Conservation (phyloP, 1,139 yeast species). For the Taphrina pruni region DNA sequence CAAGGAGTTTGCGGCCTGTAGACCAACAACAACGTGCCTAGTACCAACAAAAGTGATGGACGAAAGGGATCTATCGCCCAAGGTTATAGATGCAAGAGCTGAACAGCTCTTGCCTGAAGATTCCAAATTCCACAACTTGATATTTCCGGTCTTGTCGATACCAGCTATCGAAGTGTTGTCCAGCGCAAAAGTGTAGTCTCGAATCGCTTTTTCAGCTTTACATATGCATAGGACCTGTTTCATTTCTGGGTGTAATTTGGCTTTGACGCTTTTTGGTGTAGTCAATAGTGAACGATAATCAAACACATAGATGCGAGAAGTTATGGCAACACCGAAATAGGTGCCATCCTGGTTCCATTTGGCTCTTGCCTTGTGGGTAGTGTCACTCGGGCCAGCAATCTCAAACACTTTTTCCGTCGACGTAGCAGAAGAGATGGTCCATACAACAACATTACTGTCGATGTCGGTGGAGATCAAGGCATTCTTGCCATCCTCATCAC, state of each 20-base stretch:
- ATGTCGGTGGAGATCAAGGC: conserved; percentile 20
- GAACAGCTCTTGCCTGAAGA: conserved; percentile 9
- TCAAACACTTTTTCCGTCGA: conserved; percentile 9
- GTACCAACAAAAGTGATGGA: conserved; percentile 16
- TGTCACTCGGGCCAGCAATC: conserved; percentile 23
- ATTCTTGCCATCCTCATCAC: conserved; percentile 15
- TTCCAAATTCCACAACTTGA: conserved; percentile 24
- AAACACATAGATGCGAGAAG: conserved; percentile 22
- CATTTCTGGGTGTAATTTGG: conserved; percentile 22
- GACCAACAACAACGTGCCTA: conserved; percentile 12
- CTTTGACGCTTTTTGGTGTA: neutral
- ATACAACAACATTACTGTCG: conserved; percentile 19
- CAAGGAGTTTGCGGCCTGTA: conserved; percentile 1
- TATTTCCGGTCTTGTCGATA: conserved; percentile 20
- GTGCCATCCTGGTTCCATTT: conserved; percentile 25
- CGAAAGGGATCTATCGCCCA: conserved; percentile 4
- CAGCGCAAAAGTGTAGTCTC: conserved; percentile 18
- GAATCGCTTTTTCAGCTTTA: conserved; percentile 25
- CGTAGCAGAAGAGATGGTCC: neutral
- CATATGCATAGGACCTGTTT: conserved; percentile 21
- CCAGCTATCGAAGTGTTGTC: conserved; percentile 22
- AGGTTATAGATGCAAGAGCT: conserved; percentile 11
- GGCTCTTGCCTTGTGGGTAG: conserved; percentile 20
- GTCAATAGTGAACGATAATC: conserved; percentile 1
- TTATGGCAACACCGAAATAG: conserved; percentile 23